Evolutionary conservation across 768 basidiomycete species (phyloP).

Genomic region (Lactifluus pinguis): DNA sequence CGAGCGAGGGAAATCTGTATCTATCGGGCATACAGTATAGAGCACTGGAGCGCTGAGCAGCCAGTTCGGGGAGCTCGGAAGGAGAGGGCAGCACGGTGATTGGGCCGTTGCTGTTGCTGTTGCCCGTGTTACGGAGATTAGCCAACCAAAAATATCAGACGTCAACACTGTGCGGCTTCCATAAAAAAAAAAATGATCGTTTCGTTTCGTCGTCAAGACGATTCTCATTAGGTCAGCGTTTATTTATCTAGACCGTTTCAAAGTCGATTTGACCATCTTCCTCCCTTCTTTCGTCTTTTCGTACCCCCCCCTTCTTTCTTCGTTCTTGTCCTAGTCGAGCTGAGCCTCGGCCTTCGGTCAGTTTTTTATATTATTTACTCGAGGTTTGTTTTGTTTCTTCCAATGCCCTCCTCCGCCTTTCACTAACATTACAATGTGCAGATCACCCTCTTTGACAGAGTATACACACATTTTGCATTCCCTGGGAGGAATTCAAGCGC

Average conservation of each 20-base stretch:
- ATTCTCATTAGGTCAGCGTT: constrained; percentile 11
- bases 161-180: background rate
- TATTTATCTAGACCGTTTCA: constrained; percentile 9
- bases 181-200: background rate
- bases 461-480: constrained; percentile 37
- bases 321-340: constrained; percentile 43
- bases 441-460: constrained; percentile 73
- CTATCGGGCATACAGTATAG: no score
- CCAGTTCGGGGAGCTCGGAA: no score
- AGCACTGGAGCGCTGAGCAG: no score
- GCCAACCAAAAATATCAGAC: no score
- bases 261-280: background rate
- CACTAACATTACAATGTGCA: constrained; percentile 20
- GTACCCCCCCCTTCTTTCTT: constrained; percentile 26
- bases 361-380: constrained; percentile 43
- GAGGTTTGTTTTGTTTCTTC: constrained; percentile 16
- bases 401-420: background rate
- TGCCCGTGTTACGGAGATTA: no score
- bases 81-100: no score
- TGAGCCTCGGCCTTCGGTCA: constrained; percentile 50
- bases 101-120: no score
- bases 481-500: constrained; percentile 51
- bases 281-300: constrained; percentile 19
- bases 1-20: no score
- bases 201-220: constrained; percentile 12